phyloP scores from a whole-genome alignment of 176 grass and related monocot species.

The Musa itinerans region DNA sequence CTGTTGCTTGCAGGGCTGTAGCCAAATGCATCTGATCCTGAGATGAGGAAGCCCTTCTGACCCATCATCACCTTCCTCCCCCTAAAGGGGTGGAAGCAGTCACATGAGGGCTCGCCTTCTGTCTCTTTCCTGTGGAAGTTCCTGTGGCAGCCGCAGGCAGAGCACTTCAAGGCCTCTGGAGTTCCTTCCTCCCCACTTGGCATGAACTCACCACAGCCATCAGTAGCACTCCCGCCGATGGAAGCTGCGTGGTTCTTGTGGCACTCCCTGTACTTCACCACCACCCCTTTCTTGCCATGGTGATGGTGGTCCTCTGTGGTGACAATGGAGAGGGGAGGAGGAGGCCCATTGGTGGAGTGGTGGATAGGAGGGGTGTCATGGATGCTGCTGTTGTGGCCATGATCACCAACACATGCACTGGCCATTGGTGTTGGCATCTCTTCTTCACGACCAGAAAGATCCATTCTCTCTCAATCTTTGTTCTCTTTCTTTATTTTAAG shows the following conservation, averaged over 20 bases:
- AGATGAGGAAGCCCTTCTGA: not conserved
- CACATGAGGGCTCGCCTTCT: conserved; percentile 7
- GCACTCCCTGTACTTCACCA: conserved; percentile 20
- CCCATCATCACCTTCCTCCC: not conserved
- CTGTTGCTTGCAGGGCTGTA: not conserved
- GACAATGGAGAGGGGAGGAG: not conserved
- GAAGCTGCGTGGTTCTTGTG: conserved; percentile 23
- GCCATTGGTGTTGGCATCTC: conserved; percentile 1
- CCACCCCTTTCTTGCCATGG: conserved; percentile 3
- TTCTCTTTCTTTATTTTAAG: not conserved
- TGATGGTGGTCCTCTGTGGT: not conserved
- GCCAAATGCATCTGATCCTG: not conserved
- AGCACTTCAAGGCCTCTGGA: conserved; percentile 11
- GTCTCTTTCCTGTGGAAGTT: conserved; percentile 24
- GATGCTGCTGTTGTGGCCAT: not conserved
- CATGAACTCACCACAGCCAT: conserved; percentile 24
- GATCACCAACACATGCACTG: conserved; percentile 7
- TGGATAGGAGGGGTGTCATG: not conserved
- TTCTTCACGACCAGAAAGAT: conserved; percentile 11
- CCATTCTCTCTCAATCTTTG: conserved; percentile 10
- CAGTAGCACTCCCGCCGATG: conserved; percentile 12
- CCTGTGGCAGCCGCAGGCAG: conserved; percentile 19
- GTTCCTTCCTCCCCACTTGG: conserved; percentile 13
- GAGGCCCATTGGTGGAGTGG: not conserved
- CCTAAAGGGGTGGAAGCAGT: conserved; percentile 3